Evolutionary conservation across 2,329 filamentous ascomycete species (phyloP).

Genomic region (Talaromyces sp.): DNA sequence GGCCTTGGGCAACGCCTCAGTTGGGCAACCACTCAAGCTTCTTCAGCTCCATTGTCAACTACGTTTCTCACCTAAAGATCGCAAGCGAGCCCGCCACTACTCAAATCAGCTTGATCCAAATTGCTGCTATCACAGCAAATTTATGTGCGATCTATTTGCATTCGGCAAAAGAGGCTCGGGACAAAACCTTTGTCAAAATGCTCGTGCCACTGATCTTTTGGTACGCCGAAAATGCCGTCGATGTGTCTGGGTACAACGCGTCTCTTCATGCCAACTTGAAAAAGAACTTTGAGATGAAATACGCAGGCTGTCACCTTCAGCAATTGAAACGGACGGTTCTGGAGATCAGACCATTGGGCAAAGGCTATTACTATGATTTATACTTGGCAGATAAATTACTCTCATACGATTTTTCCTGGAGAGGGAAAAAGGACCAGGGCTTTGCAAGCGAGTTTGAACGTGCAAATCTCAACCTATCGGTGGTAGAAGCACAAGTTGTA

Average conservation of each 20-base stretch:
- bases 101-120: constrained; percentile 61
- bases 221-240: constrained; percentile 73
- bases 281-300: constrained; percentile 78
- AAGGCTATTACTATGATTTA: constrained; percentile 81
- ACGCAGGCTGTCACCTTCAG: constrained; percentile 68
- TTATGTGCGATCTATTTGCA: constrained; percentile 90
- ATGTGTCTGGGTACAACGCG: constrained; percentile 78
- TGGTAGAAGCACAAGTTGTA: constrained; percentile 89
- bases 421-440: constrained; percentile 63
- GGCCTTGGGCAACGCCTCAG: constrained; percentile 88
- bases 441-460: constrained; percentile 79
- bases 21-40: constrained; percentile 72
- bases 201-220: constrained; percentile 75
- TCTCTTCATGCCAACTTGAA: constrained; percentile 84
- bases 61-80: constrained; percentile 62
- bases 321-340: constrained; percentile 77
- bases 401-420: constrained; percentile 75
- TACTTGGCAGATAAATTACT: constrained; percentile 73
- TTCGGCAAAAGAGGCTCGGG: constrained; percentile 73
- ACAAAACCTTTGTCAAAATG: constrained; percentile 65
- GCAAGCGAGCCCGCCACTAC: constrained; percentile 48
- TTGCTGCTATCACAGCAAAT: constrained; percentile 81
- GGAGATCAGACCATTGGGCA: constrained; percentile 65
- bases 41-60: constrained; percentile 68
- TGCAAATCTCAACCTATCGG: constrained; percentile 85